Conservation (phyloP, 495 filamentous ascomycete species). For the Penicillium simplicissimum region DNA sequence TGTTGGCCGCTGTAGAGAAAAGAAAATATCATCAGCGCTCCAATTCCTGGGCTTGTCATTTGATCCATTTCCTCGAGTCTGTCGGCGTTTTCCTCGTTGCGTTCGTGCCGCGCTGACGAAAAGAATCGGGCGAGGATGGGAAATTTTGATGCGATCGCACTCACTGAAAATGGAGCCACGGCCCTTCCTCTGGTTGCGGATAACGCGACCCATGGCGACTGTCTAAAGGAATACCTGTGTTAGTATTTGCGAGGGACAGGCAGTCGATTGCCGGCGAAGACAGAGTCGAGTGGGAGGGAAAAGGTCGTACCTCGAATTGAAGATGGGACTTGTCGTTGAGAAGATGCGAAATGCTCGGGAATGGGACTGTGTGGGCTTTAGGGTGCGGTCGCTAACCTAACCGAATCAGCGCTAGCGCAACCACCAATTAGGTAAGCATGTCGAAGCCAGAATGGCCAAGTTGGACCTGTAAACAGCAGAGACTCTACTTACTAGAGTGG, state of each 20-base stretch:
- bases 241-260: conserved; percentile 40
- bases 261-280: conserved; percentile 19
- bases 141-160: conserved; percentile 45
- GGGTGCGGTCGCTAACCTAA: conserved; percentile 52
- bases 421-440: conserved; percentile 15
- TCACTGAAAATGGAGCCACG: conserved; percentile 97
- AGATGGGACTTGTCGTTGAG: conserved; percentile 52
- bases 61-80: conserved; percentile 17
- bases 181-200: conserved; percentile 98
- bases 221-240: conserved; percentile 42
- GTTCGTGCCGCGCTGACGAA: conserved; percentile 12
- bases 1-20: conserved; percentile 65
- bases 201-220: conserved; percentile 75
- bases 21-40: conserved; percentile 45
- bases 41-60: conserved; percentile 21
- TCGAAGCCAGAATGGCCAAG: background rate
- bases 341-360: conserved; percentile 48
- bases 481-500: background rate
- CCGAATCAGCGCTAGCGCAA: conserved; percentile 40
- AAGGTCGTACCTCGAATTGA: conserved; percentile 51
- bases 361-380: conserved; percentile 52
- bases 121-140: conserved; percentile 20
- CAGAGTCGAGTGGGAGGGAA: conserved; percentile 35
- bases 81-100: conserved; percentile 18
- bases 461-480: background rate